Evolutionary conservation across 306 rosid species (phyloP).

Genomic region (Nissolia schottii): DNA sequence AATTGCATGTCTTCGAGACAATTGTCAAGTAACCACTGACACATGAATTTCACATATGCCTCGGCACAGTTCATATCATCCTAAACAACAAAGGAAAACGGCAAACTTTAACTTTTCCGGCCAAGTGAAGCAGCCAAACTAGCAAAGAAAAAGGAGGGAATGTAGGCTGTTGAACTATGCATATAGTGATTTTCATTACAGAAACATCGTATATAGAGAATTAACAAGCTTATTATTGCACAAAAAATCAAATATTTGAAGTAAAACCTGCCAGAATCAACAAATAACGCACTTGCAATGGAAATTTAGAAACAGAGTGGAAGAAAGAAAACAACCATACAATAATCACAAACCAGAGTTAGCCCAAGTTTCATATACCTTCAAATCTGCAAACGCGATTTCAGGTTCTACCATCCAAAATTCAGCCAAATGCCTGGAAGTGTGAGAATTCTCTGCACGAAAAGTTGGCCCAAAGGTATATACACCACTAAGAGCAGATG

Average conservation of each 20-base stretch:
- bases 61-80: slow-evolving; percentile 98
- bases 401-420: slow-evolving; percentile 99
- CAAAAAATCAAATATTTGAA: background rate
- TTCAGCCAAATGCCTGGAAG: slow-evolving; percentile 95
- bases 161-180: background rate
- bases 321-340: background rate
- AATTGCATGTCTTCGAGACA: slow-evolving; percentile 89
- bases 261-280: background rate
- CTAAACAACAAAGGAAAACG: slow-evolving; percentile 34
- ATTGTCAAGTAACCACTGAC: slow-evolving; percentile 87
- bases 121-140: background rate
- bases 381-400: slow-evolving; percentile 87
- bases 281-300: background rate
- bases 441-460: slow-evolving; percentile 97
- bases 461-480: slow-evolving; percentile 97
- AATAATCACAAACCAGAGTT: background rate
- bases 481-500: slow-evolving; percentile 78
- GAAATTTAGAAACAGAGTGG: background rate
- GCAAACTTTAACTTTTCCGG: background rate
- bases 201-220: background rate
- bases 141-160: background rate
- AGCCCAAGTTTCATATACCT: slow-evolving; percentile 41
- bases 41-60: slow-evolving; percentile 80
- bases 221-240: too few relatives aligned
- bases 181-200: background rate